phyloP scores from a whole-genome alignment of 2,329 filamentous ascomycete species.

The Aspergillus persii region DNA sequence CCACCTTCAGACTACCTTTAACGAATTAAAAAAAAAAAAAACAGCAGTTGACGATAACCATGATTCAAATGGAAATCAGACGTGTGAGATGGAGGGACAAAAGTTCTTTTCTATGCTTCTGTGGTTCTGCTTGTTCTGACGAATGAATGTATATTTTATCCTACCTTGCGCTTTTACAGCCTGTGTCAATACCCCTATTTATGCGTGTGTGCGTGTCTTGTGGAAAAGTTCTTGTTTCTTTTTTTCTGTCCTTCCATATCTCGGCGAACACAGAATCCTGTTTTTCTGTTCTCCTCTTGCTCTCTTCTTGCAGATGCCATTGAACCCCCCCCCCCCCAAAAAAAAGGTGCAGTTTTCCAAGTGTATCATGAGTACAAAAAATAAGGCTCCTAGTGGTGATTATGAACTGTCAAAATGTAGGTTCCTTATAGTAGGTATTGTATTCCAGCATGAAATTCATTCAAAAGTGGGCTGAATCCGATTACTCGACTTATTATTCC shows the following conservation, averaged over 20 bases:
- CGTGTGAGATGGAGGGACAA: not conserved
- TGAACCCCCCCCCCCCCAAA: too few relatives aligned
- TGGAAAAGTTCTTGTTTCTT: constrained; percentile 8
- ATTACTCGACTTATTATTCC: not conserved
- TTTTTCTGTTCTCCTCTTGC: not conserved
- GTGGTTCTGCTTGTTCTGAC: constrained; percentile 3
- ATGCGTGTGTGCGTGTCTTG: constrained; percentile 3
- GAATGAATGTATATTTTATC: constrained; percentile 15
- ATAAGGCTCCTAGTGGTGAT: not conserved
- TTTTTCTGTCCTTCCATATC: not conserved
- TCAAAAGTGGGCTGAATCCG: too few relatives aligned
- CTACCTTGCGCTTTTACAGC: constrained; percentile 8
- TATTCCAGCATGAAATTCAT: too few relatives aligned
- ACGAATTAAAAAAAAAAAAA: not conserved
- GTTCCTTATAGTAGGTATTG: too few relatives aligned
- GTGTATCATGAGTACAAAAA: not conserved
- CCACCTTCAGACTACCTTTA: not conserved
- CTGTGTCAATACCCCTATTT: constrained; percentile 17
- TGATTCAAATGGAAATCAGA: not conserved
- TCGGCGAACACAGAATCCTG: not conserved
- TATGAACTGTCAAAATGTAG: not conserved
- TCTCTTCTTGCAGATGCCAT: not conserved
- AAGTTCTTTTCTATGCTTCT: not conserved
- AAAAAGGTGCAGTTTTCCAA: not conserved
- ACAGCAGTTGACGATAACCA: not conserved